Conservation (phyloP, 164 flowering plant species). For the Chimonanthus praecox region DNA sequence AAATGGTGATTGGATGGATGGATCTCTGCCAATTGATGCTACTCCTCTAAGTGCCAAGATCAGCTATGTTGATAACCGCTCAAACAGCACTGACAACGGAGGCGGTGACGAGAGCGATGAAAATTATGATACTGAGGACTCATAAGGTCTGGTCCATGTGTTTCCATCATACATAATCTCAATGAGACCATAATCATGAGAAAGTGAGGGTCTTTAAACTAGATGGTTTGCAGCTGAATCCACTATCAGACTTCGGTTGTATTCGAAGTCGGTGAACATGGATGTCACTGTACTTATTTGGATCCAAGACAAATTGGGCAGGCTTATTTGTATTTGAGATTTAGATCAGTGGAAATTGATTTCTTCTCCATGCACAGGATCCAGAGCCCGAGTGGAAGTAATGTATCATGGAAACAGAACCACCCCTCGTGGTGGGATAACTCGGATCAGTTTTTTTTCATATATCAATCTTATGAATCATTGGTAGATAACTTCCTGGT, state of each 20-base stretch:
- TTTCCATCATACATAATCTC: not conserved
- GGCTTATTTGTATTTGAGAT: not conserved
- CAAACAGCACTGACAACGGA: slow-evolving; percentile 4
- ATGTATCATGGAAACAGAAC: not conserved
- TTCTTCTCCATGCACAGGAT: not conserved
- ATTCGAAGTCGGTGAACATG: too few relatives aligned
- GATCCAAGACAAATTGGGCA: not conserved
- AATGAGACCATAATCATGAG: not conserved
- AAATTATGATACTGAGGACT: slow-evolving; percentile 8
- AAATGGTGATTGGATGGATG: slow-evolving; percentile 19
- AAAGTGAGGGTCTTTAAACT: not conserved
- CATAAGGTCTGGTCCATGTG: not conserved
- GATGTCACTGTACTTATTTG: not conserved
- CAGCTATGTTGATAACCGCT: slow-evolving; percentile 7
- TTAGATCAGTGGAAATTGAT: not conserved
- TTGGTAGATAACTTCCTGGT: too few relatives aligned
- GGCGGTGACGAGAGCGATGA: slow-evolving; percentile 11
- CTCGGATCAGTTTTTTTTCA: too few relatives aligned
- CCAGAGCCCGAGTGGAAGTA: not conserved
- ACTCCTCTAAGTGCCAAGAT: slow-evolving; percentile 6
- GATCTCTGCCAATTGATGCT: slow-evolving; percentile 11
- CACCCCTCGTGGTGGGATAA: not conserved
- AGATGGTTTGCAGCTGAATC: not conserved
- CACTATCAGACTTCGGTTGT: not conserved
- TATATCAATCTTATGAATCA: too few relatives aligned